A percentile compares a stretch with the other conserved stretches of the same genome.
Evolutionary conservation across 2,329 filamentous ascomycete species (phyloP).

Genomic region (Diaporthe citri): DNA sequence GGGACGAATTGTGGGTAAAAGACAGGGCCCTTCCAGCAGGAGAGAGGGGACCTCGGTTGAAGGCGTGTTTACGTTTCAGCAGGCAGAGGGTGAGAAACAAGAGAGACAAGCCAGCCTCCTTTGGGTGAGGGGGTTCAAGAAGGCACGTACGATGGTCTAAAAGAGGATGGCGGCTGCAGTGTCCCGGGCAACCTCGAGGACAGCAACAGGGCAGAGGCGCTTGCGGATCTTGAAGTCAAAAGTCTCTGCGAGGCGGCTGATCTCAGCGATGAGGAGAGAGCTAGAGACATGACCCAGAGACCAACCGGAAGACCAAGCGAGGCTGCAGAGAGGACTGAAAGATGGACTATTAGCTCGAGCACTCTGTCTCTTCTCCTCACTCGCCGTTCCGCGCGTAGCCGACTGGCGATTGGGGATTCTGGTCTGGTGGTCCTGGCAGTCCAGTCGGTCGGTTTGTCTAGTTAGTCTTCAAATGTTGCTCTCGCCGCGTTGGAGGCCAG

Average conservation of each 20-base stretch:
- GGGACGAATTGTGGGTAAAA: constrained; percentile 32
- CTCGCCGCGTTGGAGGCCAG: constrained; percentile 6
- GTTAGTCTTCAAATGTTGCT: constrained; percentile 27
- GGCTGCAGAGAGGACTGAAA: constrained; percentile 16
- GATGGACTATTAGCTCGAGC: constrained; percentile 16
- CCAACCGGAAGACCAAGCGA: background rate
- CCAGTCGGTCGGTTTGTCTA: background rate
- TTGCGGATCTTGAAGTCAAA: constrained; percentile 29
- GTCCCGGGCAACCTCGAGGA: constrained; percentile 24
- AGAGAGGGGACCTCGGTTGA: background rate
- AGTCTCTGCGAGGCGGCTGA: constrained; percentile 38
- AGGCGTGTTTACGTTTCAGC: constrained; percentile 9
- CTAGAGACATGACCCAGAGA: constrained; percentile 38
- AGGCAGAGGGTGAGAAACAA: background rate
- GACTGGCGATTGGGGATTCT: constrained; percentile 24
- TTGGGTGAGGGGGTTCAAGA: background rate
- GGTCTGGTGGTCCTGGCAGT: constrained; percentile 12
- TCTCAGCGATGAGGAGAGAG: constrained; percentile 37
- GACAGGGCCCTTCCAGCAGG: background rate
- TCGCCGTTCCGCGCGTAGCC: constrained; percentile 27
- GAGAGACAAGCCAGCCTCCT: background rate
- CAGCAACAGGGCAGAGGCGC: constrained; percentile 23
- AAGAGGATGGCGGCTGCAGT: constrained; percentile 2
- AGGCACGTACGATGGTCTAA: constrained; percentile 35
- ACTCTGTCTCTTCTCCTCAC: constrained; percentile 11